These are phyloP conservation scores for Podaxis sp. DNA, from an alignment of 768 basidiomycete species.

Conservation along the genomic window DNA sequence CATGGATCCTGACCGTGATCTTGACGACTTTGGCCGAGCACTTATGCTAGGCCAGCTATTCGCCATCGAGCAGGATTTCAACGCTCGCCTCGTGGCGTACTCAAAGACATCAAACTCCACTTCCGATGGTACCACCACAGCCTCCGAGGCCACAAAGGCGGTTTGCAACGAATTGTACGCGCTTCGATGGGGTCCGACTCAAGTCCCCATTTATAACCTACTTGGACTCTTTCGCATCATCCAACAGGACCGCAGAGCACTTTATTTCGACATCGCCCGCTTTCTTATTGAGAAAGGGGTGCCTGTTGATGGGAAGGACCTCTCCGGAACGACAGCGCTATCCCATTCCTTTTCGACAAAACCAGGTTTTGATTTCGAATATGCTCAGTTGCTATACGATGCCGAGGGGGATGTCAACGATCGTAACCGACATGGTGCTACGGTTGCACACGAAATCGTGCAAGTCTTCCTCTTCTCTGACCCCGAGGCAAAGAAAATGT, in stretches of 20 bases:
- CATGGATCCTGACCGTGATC: conserved; percentile 36
- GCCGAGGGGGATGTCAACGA: conserved; percentile 42
- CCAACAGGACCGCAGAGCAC: conserved; percentile 18
- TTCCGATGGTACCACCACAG: conserved; percentile 18
- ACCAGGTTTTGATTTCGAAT: conserved; percentile 39
- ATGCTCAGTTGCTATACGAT: conserved; percentile 40
- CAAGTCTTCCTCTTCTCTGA: conserved; percentile 28
- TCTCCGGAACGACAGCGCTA: conserved; percentile 41
- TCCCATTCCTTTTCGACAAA: conserved; percentile 42
- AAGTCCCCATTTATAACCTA: conserved; percentile 38
- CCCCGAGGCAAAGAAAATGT: conserved; percentile 21
- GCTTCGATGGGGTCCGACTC: conserved; percentile 41
- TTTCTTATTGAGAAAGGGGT: conserved; percentile 34
- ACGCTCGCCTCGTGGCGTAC: conserved; percentile 19
- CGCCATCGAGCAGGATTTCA: conserved; percentile 26
- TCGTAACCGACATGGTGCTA: conserved; percentile 40
- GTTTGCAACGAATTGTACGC: conserved; percentile 27
- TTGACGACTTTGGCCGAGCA: conserved; percentile 31
- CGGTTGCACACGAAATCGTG: conserved; percentile 37
- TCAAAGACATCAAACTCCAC: conserved; percentile 4
- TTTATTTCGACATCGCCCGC: conserved; percentile 30
- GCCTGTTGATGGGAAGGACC: conserved; percentile 36
- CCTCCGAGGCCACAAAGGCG: conserved; percentile 14
- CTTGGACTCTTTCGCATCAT: conserved; percentile 32
- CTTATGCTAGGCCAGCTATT: conserved; percentile 28